These are phyloP conservation scores for Hanseniaspora taiwanica DNA, from an alignment of 805 yeast genomes.

Conservation along the genomic window DNA sequence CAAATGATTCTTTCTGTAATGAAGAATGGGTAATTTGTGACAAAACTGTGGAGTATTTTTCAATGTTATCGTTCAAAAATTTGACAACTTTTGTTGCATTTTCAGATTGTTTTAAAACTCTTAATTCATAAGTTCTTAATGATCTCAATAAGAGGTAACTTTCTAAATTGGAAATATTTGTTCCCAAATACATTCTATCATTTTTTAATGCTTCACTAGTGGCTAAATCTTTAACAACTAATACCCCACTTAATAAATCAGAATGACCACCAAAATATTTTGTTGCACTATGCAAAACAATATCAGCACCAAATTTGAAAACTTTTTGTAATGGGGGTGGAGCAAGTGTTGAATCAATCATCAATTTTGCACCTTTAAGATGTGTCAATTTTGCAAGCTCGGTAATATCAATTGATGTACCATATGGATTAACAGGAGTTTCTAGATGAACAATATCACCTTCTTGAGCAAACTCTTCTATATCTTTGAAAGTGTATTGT, in stretches of 20 bases:
- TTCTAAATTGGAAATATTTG: conserved; percentile 70
- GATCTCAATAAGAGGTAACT: conserved; percentile 64
- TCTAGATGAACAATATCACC: conserved; percentile 79
- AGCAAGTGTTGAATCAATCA: conserved; percentile 83
- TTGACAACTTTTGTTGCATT: conserved; percentile 51
- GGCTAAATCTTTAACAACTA: conserved; percentile 46
- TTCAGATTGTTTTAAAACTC: conserved; percentile 53
- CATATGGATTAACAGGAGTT: conserved; percentile 81
- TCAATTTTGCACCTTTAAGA: conserved; percentile 54
- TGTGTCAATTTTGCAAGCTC: conserved; percentile 62
- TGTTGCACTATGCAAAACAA: conserved; percentile 87
- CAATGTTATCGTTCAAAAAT: conserved; percentile 38
- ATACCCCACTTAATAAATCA: conserved; percentile 71
- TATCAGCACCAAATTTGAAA: conserved; percentile 71
- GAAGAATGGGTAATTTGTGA: conserved; percentile 55
- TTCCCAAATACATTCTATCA: conserved; percentile 65
- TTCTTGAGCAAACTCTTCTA: conserved; percentile 31
- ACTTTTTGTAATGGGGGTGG: conserved; percentile 85
- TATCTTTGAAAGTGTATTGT: conserved; percentile 35
- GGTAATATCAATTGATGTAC: conserved; percentile 48
- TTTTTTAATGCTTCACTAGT: conserved; percentile 33
- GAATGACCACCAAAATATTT: conserved; percentile 95
- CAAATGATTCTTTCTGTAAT: conserved; percentile 57
- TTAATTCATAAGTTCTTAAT: conserved; percentile 63
- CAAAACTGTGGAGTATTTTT: conserved; percentile 30